Base-by-base conservation (phyloP, 192 early-diverging fungal genomes). In the Pilobolus umbonatus region DNA sequence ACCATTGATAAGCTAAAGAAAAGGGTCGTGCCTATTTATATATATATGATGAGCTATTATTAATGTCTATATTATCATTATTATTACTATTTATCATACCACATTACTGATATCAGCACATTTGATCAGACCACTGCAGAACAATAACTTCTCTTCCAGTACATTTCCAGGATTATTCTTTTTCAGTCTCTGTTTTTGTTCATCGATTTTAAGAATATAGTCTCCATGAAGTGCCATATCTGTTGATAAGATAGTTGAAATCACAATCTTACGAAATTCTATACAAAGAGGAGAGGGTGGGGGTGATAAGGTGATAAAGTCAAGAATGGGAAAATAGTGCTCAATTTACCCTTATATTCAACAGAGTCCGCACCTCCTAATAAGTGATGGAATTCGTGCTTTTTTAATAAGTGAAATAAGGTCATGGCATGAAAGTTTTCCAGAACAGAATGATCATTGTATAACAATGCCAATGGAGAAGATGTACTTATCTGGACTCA, bases 391-490 rank as follows among this genome's bases (percentile, higher is more conserved):
- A 65, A 75, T n/a, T 76, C 75, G 60, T 76, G 69, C 42, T 79
- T 78, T 48, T 83, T 75, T 75, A 84, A 79, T 7, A 84, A 47
- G 22, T 80, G 75, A 61, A 85, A 90, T 29, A 88, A 71, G 29
- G 84, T 79, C 63, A 86, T 83, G 0, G 84, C 80, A 66, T 97
- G 95, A 76, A 94, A 94, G 75, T 90, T 90, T 69, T 97, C 95
- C 14, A 97, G 79, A 14, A 97, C 93, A 2, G 91, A 89, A 55
- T 81, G 79, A 74, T 97, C 93, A 68, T 95, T 94, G 79, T 95
- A 97, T 17, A 93, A 72, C 42, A 89, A 72, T 12, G 95, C 90
- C 60, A 94, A 77, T 40, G 91, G 90, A 34, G 90, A 85, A 34
- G 71, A 75, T 4, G 86, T 80, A 3, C 82, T 81, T 48, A 92